Evolutionary conservation across 805 yeast genomes (phyloP).

Genomic region (Nakazawaea populi): DNA sequence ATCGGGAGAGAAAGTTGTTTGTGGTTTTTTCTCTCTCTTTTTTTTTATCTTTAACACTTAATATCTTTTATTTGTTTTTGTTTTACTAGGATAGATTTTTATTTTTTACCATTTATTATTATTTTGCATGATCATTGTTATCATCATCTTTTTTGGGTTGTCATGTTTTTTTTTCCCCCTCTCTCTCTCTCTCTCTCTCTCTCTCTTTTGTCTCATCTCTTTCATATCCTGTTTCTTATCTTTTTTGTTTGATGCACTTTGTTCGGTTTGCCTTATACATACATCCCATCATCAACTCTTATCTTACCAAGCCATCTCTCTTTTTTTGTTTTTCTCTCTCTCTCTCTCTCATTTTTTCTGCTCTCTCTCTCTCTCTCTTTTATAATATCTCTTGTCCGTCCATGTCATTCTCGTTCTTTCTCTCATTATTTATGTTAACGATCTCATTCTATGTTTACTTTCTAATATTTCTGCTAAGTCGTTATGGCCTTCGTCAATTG

Average conservation of each 20-base stretch:
- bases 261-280: conserved; percentile 3
- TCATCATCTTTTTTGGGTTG: background rate
- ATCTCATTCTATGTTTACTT: too few species aligned
- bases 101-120: background rate
- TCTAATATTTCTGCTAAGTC: too few species aligned
- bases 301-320: conserved; percentile 13
- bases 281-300: conserved; percentile 17
- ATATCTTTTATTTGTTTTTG: background rate
- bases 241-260: background rate
- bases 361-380: background rate
- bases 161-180: background rate
- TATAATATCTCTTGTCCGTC: background rate
- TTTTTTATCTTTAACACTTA: background rate
- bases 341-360: background rate
- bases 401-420: too few species aligned
- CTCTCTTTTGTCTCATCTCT: background rate
- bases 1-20: background rate
- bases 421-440: too few species aligned
- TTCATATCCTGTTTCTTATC: conserved; percentile 1
- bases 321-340: background rate
- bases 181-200: background rate
- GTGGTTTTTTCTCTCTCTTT: background rate
- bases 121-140: background rate
- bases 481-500: too few species aligned
- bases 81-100: conserved; percentile 1